These are phyloP conservation scores for Cladorrhinum sp. DNA, from an alignment of 2,329 filamentous ascomycete species.

Conservation along the genomic window DNA sequence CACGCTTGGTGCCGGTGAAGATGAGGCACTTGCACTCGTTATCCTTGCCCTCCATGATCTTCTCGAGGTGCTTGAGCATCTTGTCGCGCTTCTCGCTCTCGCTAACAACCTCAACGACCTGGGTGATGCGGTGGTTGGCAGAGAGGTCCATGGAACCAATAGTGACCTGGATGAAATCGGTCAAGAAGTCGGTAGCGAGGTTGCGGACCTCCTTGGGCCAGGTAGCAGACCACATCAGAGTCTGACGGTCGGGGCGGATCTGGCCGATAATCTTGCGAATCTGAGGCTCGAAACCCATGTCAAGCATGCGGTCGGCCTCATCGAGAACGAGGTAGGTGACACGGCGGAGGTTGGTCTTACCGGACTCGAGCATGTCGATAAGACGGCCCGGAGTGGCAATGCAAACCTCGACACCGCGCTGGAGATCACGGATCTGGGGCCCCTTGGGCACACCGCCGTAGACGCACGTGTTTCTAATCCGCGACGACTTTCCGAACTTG, in stretches of 20 bases:
- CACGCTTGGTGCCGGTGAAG: slow-evolving; percentile 90
- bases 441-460: slow-evolving; percentile 99
- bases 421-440: slow-evolving; percentile 90
- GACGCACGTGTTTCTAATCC: slow-evolving; percentile 97
- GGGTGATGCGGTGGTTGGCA: slow-evolving; percentile 96
- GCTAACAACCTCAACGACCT: slow-evolving; percentile 92
- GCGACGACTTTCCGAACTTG: slow-evolving; percentile 97
- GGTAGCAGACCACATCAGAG: slow-evolving; percentile 99
- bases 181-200: slow-evolving; percentile 84
- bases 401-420: slow-evolving; percentile 94
- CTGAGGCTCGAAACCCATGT: slow-evolving; percentile 99
- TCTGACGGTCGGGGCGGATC: slow-evolving; percentile 97
- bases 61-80: slow-evolving; percentile 97
- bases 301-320: slow-evolving; percentile 98
- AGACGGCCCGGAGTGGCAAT: slow-evolving; percentile 97
- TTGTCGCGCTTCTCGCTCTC: slow-evolving; percentile 97
- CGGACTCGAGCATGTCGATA: slow-evolving; percentile 97
- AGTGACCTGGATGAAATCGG: slow-evolving; percentile 98
- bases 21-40: slow-evolving; percentile 97
- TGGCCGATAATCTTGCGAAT: slow-evolving; percentile 98
- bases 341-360: slow-evolving; percentile 95
- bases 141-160: slow-evolving; percentile 94
- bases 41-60: slow-evolving; percentile 89
- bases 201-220: slow-evolving; percentile 99
- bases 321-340: slow-evolving; percentile 98